Base-by-base conservation (phyloP, 1,284 basidiomycete species). In the Pascua sp. region DNA sequence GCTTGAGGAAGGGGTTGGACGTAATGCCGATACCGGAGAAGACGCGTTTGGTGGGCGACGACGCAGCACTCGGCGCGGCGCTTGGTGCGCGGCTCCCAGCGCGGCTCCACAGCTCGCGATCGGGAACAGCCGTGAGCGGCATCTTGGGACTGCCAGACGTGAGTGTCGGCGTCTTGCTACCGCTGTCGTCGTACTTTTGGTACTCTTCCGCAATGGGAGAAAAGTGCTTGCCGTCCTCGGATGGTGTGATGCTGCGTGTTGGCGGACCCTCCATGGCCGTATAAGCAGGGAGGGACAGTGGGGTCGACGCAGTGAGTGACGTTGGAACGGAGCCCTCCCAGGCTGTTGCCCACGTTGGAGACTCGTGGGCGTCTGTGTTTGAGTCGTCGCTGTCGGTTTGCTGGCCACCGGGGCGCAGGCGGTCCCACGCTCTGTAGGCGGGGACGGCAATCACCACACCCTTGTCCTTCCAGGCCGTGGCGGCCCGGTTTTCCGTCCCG, bases 1-100 rank as follows among this genome's bases (percentile, higher is more conserved):
- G 60, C 42, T 61, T 55, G 12, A 61, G 44, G 53, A 58, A 61
- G 2, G 51, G 38, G 39, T 55, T 58, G 15, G 37, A 32, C 24
- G 24, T 32, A 32, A 32, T 32, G 24, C 24, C 24, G 24, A 32
- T 32, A 32, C 24, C 24, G 7, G 24, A 32, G 24, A 32, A 32
- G 24, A 32, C 24, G 24, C 24, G 24, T 32, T 32, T 32, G 24
- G 24, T 32, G 24, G 24, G n/a, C 42, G 42, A 43, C 15, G 42
- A 43, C 15, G 42, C 13, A 43, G 42, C 42, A 3, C 24, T 32
- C 24, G 24, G 24, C 24, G 24, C 24, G 24, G 24, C 24, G 7
- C 24, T 32, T 32, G 24, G 24, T 3, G 24, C 24, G 4, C 24
- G 24, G 24, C 24, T 32, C 4, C 24, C 24, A 32, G 24, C 24